Evolutionary conservation across 306 rosid genomes (phyloP).

Genomic region (Inga leiocalycina): DNA sequence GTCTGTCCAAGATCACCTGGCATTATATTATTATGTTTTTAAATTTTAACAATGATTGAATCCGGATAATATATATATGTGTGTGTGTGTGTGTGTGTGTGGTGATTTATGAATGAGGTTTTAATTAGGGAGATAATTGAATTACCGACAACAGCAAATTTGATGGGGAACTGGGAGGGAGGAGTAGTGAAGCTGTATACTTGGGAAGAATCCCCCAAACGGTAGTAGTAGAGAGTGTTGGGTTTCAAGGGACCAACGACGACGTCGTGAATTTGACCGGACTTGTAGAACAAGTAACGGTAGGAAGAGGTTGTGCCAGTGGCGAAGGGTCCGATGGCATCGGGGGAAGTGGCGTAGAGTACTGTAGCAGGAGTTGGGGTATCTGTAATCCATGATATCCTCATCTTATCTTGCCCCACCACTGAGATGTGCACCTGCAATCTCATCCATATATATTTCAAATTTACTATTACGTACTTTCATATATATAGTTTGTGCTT

Average conservation of each 20-base stretch:
- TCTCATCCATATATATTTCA: background rate
- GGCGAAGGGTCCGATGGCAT: constrained; percentile 33
- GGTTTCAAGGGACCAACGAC: constrained; percentile 77
- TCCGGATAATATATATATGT: no score
- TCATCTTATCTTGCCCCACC: constrained; percentile 72
- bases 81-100: no score
- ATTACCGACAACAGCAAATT: constrained; percentile 67
- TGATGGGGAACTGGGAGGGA: constrained; percentile 67
- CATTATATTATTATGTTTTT: background rate
- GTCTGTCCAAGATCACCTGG: constrained; percentile 95
- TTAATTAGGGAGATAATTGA: no score
- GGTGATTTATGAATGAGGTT: no score
- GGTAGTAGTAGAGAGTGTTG: constrained; percentile 59
- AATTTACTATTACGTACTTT: no score
- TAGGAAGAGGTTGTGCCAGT: constrained; percentile 59
- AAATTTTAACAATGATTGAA: background rate
- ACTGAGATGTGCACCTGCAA: constrained; percentile 79
- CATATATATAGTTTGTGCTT: no score
- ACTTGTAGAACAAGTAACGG: constrained; percentile 28
- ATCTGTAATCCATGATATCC: constrained; percentile 73
- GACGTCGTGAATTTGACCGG: constrained; percentile 71
- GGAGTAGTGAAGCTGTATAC: constrained; percentile 64
- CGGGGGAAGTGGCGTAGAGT: constrained; percentile 54
- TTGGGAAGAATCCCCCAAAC: constrained; percentile 52
- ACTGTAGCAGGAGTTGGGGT: constrained; percentile 47